Conservation (phyloP, 495 filamentous ascomycete genomes). For the Neurospora hispaniola region DNA sequence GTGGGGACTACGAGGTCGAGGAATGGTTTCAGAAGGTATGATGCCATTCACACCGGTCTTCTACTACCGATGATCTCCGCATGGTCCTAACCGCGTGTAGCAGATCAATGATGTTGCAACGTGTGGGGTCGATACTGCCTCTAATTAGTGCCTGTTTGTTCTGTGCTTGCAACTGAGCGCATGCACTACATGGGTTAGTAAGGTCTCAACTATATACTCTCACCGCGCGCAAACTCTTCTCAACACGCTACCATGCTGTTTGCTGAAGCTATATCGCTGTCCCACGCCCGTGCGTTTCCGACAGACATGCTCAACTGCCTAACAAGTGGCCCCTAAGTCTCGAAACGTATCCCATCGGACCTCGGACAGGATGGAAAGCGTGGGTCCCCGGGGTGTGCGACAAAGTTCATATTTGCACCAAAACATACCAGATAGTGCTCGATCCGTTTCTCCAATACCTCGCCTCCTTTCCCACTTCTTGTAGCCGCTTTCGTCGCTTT, state of each 20-base stretch:
- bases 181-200: neutral
- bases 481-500: neutral
- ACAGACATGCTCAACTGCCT: neutral
- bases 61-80: neutral
- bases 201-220: neutral
- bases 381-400: neutral
- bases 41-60: neutral
- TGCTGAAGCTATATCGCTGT: neutral
- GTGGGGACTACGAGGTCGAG: neutral
- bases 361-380: neutral
- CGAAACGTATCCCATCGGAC: neutral
- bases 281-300: neutral
- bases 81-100: neutral
- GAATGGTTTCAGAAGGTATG: neutral
- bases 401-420: too few relatives aligned
- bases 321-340: neutral
- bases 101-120: neutral
- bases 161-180: neutral
- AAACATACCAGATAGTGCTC: too few relatives aligned
- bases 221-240: neutral
- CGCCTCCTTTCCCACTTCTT: neutral
- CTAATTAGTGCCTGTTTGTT: neutral
- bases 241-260: neutral
- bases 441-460: too few relatives aligned
- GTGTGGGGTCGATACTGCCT: neutral